Base-by-base conservation (phyloP, 352 stramenopile species). In the Pythium brassicae region DNA sequence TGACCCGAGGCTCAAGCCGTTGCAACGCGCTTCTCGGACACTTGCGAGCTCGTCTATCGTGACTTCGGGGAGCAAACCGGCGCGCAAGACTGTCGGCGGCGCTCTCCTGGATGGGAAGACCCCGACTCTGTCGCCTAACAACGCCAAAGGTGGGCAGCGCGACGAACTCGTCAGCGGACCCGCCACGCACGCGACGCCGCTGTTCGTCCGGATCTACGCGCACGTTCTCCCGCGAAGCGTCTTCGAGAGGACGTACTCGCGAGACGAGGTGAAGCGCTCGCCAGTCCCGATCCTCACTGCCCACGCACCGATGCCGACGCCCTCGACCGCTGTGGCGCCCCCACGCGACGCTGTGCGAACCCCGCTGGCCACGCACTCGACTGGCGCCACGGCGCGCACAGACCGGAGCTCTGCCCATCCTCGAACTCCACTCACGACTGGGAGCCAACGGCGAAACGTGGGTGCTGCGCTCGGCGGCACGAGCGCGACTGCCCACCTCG, bases 171-270 rank as follows among this genome's bases (percentile, higher is more conserved):
- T 8, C 1, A 27, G 17, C 4, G 34, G 32, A 4, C 5, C 47
- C 26, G 17, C 19, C n/a, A 5, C 27, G 12, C 27, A 19, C 23
- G 19, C 53, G 5, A 67, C 58, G 11, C 64, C 69, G 9, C 43
- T 90, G 12, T 87, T 80, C 34, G 70, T 76, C 0, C 72, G 72
- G 6, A 69, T 89, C 29, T 80, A 71, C 47, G 78, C 74, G 7
- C 80, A 91, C 44, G 63, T 84, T n/a, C 45, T 90, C n/a, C 65
- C 75, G 8, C 59, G 64, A 12, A 48, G 61, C 32, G 55, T 83
- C 15, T 77, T 87, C 42, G 80, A 88, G 50, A 66, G 68, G 43
- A 65, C 65, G 20, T 86, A 87, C 32, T 57, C 72, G 9, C 71
- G 53, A 46, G 57, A 72, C 46, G 53, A 57, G 12, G 27, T 82